Conservation (phyloP, 805 yeast genomes). For the Starmerella vaccinii region DNA sequence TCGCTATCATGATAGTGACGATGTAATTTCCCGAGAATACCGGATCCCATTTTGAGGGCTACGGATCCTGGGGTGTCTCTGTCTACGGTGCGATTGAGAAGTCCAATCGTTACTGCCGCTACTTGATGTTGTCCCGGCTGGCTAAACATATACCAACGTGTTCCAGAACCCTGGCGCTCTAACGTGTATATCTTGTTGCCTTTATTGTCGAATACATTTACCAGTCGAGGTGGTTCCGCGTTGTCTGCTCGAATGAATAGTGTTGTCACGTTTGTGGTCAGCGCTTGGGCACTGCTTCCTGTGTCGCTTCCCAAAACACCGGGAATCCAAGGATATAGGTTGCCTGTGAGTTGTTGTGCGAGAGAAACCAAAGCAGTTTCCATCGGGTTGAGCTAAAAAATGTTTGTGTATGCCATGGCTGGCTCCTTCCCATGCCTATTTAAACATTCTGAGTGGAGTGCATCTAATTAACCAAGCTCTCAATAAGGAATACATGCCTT, state of each 20-base stretch:
- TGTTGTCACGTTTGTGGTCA: conserved; percentile 28
- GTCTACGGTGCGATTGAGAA: conserved; percentile 38
- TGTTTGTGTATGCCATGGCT: too few relatives aligned
- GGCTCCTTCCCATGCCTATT: too few relatives aligned
- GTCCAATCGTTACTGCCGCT: conserved; percentile 44
- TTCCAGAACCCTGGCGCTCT: conserved; percentile 38
- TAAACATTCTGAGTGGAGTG: too few relatives aligned
- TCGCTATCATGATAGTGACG: conserved; percentile 43
- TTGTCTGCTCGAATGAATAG: conserved; percentile 43
- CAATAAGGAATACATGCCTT: too few relatives aligned
- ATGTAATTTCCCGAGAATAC: conserved; percentile 24
- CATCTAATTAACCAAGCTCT: too few relatives aligned
- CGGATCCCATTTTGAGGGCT: conserved; percentile 35
- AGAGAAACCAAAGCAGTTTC: neutral
- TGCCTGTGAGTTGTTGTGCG: neutral
- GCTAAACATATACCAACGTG: conserved; percentile 41
- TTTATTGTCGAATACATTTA: conserved; percentile 43
- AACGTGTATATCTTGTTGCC: conserved; percentile 40
- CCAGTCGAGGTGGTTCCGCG: conserved; percentile 36
- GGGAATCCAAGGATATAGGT: conserved; percentile 8
- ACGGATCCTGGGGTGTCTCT: conserved; percentile 35
- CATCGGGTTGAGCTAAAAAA: too few relatives aligned
- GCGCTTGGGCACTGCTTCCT: neutral
- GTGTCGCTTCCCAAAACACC: conserved; percentile 6
- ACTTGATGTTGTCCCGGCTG: conserved; percentile 40